Conservation (phyloP, 2,329 filamentous ascomycete species). For the Venturia pyrina region DNA sequence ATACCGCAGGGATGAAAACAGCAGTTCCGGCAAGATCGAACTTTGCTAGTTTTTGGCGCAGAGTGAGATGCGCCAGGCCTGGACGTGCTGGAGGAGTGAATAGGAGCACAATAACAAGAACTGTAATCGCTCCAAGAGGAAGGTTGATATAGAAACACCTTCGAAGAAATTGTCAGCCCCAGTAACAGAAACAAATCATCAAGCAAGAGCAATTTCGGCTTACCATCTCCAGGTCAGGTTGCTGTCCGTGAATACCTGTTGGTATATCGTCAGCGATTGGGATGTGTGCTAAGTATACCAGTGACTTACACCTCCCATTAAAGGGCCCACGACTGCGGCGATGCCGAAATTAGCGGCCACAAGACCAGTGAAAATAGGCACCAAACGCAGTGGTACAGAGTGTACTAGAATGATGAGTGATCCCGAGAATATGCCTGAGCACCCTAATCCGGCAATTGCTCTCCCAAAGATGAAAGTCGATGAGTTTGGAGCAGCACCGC, state of each 20-base stretch:
- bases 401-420: constrained; percentile 33
- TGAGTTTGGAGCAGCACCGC: constrained; percentile 14
- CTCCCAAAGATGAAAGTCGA: constrained; percentile 15
- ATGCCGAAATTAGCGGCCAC: constrained; percentile 13
- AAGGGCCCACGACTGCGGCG: constrained; percentile 11
- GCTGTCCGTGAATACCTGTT: constrained; percentile 25
- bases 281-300: neutral
- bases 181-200: neutral
- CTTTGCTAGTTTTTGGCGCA: neutral
- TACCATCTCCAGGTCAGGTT: constrained; percentile 29
- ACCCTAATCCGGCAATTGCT: constrained; percentile 15
- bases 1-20: constrained; percentile 24
- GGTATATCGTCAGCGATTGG: neutral
- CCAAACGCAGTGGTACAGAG: constrained; percentile 26
- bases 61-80: neutral
- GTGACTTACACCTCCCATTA: constrained; percentile 11
- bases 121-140: constrained; percentile 15
- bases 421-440: constrained; percentile 16
- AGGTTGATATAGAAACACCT: constrained; percentile 23
- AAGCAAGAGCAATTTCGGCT: neutral
- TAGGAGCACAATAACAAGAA: constrained; percentile 14
- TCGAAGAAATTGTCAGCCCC: neutral
- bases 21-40: constrained; percentile 17
- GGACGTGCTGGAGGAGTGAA: neutral
- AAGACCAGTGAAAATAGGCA: constrained; percentile 9